Evolutionary conservation across 345 rosid genomes (phyloP), one percentile per base, ranked within the genome.

Genomic region (Alliaria petiolata): DNA sequence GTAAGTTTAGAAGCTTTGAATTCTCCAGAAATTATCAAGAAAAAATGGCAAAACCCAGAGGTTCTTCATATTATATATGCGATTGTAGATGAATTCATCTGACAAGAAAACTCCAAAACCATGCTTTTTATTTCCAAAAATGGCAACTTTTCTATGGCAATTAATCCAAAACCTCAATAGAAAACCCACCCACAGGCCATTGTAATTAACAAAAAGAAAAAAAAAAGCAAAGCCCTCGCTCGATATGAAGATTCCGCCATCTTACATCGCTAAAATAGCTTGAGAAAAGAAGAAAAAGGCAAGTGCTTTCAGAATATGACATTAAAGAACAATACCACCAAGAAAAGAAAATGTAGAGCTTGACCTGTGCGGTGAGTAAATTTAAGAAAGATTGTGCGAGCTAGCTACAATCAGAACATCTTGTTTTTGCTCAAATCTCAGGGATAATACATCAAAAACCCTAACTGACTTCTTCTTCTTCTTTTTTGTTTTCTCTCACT

Each of bases 381-480:
- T n/a, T 36, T 28, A 61, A 22, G 5, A 62, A 46, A 50, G 78
- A 46, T 22, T 20, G 5, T 26, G 57, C 13, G 62, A 72, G 10
- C 17, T 43, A 51, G 31, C 22, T 44, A 33, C 7, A 51, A 35
- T 44, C 12, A 55, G 36, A 70, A 65, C 67, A 64, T 50, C 67
- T 74, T 58, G n/a, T 42, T 57, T 25, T 51, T 25, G 53, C 54
- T 36, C 60, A 67, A 67, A 77, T 49, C 74, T 65, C 55, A 74
- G 62, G 62, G 9, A 40, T 4, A 28, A 61, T 43, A 53, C 33
- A 71, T 55, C 76, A 74, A 70, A 55, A 77, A 61, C 77, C 77
- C 69, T 49, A 62, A 59, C 51, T 33, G 66, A n/a, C 51, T 33
- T 74, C 11, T 36, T 8, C 16, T 5, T 56, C 17, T 12, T 58